phyloP scores from a whole-genome alignment of 768 basidiomycete genomes.

The Leucosporidium yakuticum region DNA sequence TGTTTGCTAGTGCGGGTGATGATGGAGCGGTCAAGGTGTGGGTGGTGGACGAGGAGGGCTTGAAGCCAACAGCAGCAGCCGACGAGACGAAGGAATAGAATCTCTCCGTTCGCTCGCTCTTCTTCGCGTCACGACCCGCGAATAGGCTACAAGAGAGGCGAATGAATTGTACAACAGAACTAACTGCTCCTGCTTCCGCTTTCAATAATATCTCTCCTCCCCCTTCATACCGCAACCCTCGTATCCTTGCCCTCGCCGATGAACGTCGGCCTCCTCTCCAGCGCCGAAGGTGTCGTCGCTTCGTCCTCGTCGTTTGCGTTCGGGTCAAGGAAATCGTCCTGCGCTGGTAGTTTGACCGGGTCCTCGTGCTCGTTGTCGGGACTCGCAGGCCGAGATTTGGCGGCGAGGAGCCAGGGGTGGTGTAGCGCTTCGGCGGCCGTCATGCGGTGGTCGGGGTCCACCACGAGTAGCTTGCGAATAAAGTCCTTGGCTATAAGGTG shows the following conservation, averaged over 20 bases:
- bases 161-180: no score
- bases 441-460: constrained; percentile 24
- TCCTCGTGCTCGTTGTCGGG: neutral
- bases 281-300: neutral
- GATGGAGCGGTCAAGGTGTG: constrained; percentile 79
- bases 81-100: no score
- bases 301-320: neutral
- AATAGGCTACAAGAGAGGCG: no score
- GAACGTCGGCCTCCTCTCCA: constrained; percentile 5
- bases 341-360: no score
- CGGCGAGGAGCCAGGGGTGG: constrained; percentile 8
- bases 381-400: neutral
- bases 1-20: constrained; percentile 79
- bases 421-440: constrained; percentile 17
- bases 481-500: constrained; percentile 27
- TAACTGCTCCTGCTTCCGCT: no score
- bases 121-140: no score
- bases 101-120: no score
- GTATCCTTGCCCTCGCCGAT: neutral
- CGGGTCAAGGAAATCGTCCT: no score
- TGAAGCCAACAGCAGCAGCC: no score
- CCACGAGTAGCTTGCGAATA: constrained; percentile 12
- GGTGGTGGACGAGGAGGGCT: constrained; percentile 42
- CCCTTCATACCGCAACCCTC: neutral
- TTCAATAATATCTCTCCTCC: neutral